Percentiles rank a stretch among this genome's conserved stretches.
These are phyloP conservation scores for Sphagnum magellanicum DNA, from an alignment of 228 moss, liverwort and hornwort species.

Conservation along the genomic window DNA sequence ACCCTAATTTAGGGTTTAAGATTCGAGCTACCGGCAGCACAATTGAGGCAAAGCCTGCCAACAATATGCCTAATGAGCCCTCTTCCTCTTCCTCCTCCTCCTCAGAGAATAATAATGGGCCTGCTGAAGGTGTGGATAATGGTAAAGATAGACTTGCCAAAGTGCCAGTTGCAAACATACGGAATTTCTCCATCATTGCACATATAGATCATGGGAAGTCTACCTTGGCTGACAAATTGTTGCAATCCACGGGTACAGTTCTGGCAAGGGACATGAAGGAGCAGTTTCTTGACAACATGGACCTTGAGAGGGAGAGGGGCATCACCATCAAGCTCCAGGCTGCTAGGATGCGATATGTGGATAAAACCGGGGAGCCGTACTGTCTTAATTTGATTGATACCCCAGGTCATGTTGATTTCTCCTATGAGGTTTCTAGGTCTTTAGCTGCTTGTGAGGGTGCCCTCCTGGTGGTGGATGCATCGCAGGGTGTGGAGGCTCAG, in stretches of 20 bases:
- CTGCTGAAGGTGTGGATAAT: constrained; percentile 42
- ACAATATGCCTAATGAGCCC: too few relatives aligned
- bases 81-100: background rate
- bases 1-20: too few relatives aligned
- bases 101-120: constrained; percentile 22
- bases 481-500: constrained; percentile 98
- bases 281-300: constrained; percentile 98
- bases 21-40: too few relatives aligned
- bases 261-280: constrained; percentile 95
- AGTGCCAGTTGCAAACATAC: constrained; percentile 81
- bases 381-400: constrained; percentile 95
- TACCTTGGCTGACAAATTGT: constrained; percentile 89
- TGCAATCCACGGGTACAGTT: constrained; percentile 90
- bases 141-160: constrained; percentile 67
- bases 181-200: constrained; percentile 95
- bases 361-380: constrained; percentile 67
- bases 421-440: constrained; percentile 96
- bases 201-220: constrained; percentile 99
- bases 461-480: constrained; percentile 88
- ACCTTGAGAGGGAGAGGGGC: constrained; percentile 92
- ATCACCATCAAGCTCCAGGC: constrained; percentile 99
- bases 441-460: constrained; percentile 98
- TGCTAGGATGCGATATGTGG: constrained; percentile 89
- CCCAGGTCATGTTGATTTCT: constrained; percentile 96
- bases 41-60: too few relatives aligned